phyloP scores from a whole-genome alignment of 306 rosid genomes.

The Fragaria vesca region DNA sequence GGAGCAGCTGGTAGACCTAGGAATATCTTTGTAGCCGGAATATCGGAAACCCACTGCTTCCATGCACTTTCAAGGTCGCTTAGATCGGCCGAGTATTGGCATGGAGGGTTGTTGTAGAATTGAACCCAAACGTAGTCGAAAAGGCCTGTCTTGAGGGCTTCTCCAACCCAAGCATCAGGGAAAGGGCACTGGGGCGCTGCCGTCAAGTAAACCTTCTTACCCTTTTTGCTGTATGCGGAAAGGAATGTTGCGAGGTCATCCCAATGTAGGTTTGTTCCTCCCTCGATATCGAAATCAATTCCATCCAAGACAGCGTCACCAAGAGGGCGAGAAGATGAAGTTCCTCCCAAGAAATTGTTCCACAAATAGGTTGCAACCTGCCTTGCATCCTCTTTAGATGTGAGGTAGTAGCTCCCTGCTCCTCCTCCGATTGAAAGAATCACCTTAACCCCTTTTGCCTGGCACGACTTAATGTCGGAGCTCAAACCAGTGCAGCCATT shows the following conservation, averaged over 20 bases:
- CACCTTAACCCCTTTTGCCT: conserved; percentile 46
- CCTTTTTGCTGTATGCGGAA: conserved; percentile 30
- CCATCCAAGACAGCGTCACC: conserved; percentile 60
- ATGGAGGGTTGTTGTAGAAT: conserved; percentile 58
- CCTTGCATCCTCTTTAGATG: conserved; percentile 46
- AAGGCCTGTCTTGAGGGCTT: conserved; percentile 48
- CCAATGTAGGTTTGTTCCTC: conserved; percentile 52
- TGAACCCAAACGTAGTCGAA: conserved; percentile 68
- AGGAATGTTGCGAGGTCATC: conserved; percentile 53
- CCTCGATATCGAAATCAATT: conserved; percentile 62
- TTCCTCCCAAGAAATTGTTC: conserved; percentile 61
- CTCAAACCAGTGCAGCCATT: conserved; percentile 40
- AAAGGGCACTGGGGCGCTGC: conserved; percentile 67
- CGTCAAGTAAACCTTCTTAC: conserved; percentile 47
- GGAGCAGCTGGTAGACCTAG: conserved; percentile 57
- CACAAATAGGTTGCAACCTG: conserved; percentile 51
- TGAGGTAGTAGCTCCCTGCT: conserved; percentile 46
- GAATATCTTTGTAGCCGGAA: conserved; percentile 45
- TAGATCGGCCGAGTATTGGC: conserved; percentile 43
- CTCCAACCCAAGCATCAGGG: conserved; percentile 56
- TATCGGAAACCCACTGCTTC: conserved; percentile 49
- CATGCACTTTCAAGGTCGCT: conserved; percentile 42
- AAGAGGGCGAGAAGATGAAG: conserved; percentile 44
- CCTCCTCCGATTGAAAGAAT: conserved; percentile 61
- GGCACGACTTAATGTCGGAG: conserved; percentile 42